Evolutionary conservation across 2,329 filamentous ascomycete species (phyloP), one percentile per base, ranked within the genome.

Genomic region (Xylaria sp.): DNA sequence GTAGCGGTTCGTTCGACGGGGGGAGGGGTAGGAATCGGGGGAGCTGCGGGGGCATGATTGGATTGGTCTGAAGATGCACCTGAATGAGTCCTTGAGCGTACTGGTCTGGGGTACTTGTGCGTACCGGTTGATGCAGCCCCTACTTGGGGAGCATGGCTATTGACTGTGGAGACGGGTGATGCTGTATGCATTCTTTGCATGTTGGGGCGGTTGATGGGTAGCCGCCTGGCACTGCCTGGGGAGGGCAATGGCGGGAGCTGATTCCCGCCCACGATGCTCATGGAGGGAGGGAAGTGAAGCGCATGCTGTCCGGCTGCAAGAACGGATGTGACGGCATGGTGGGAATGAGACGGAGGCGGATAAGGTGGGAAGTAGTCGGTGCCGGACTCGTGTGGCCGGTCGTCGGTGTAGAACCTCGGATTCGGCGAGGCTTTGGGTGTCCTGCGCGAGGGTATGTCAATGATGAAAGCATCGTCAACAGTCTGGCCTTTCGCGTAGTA

Each of bases 401-500:
- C 77, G 50, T 78, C 76, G 59, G 69, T 54, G 60, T 77, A 78
- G 68, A 72, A 79, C 51, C 75, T 75, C 10, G 77, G 77, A 53
- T 78, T 79, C 2, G 94, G 94, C 10, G 94, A 97, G 12, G 92
- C 90, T 73, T 91, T 92, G 1, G 94, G 94, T 0, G 93, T 94
- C 68, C 91, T 88, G 63, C 90, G 88, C 42, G 85, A 83, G 18
- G 94, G 93, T 23, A 97, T 90, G 75, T 98, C 94, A 77, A 99
- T 97, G 72, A 98, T 78, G 69, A 99, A 86, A 8, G 96, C 96
- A 77, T 99, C 96, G 63, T 94, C 91, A 54, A 97, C 91, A 0
- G 85, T 89, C 82, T 98, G 96, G 8, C 95, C 95, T 53, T 92
- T 92, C 1, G 95, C 93, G 77, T 90, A 99, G 80, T 93, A 93